Evolutionary conservation across 805 yeast species (phyloP), one percentile per base, ranked within the genome.

Genomic region (Wickerhamomyces rabaulensis): DNA sequence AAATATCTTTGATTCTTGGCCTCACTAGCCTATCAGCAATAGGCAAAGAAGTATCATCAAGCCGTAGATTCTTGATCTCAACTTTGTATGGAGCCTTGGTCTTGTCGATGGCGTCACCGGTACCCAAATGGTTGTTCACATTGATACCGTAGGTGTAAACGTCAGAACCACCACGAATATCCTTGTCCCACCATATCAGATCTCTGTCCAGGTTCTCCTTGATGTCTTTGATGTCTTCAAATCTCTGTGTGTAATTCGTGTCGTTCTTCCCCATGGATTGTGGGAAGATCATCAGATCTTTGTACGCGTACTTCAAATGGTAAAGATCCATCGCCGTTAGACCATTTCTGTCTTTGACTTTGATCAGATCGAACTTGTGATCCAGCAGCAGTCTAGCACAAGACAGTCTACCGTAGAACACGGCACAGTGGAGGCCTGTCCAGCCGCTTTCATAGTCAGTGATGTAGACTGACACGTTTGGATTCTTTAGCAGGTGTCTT

Each of bases 391-490:
- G 62, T 44, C 71, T 74, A 9, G 83, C 80, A 57, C 84, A 75
- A 17, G 74, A 58, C 38, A 83, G 65, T 45, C 83, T 71, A 29
- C 80, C 85, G 51, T 76, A 66, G 52, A 70, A 78, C 13, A 86
- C 66, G 4, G 89, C 79, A 49, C 80, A 76, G 62, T 91, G 97
- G 25, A 91, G 68, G 22, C 88, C 79, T 39, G 87, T 85, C 84
- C 95, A 90, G 2, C 88, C 85, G 58, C 79, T 87, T 63, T 90
- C 97, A 44, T 68, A 69, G 62, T 91, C 97, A 2, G 70, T 64
- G 0, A 74, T 56, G 3, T 65, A 54, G 2, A 73, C 53, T 44
- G 80, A 79, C 20, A 76, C 57, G 16, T 74, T 71, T 9, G 74
- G 71, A 51, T 59, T 74, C 44, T 69, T 70, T 36, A 84, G 62